Base-by-base conservation (phyloP, 352 stramenopile genomes). In the Globisporangium acanthophoron region DNA sequence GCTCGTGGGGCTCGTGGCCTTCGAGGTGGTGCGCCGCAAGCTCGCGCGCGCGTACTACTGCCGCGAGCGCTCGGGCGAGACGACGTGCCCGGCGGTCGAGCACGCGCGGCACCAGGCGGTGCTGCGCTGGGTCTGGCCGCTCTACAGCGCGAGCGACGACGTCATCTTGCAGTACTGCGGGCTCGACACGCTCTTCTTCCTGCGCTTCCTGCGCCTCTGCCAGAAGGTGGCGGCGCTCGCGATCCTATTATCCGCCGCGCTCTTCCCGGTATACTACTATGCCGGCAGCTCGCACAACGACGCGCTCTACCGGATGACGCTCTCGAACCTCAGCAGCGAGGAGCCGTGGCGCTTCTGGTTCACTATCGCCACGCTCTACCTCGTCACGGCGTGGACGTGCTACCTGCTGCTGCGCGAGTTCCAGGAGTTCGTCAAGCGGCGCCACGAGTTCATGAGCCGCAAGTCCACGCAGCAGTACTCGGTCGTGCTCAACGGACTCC, bases 231-330 rank as follows among this genome's bases (percentile, higher is more conserved):
- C 84, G 39, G 63, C 58, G 7, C 69, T 87, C 37, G 73, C 68
- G 9, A 65, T 94, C 3, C 1, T 84, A 27, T 64, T 89, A 46
- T 91, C 81, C n/a, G 69, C 52, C 5, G 77, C 65, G 41, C 75
- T 84, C 39, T 94, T 94, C 62, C 84, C 84, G 27, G 74, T 92
- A n/a, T 94, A 94, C 59, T 90, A 79, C 60, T 83, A 85, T 48
- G 79, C 61, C 3, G 60, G 79, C 31, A 0, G 8, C 5, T 1
- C 31, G 31, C 5, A 0, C 31, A 9, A 7, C 31, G 31, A 35
- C 31, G 1, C 31, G 31, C 31, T 35, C 5, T 35, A 35, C 31
- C 31, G 31, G 5, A 35, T 35, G 31, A 35, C 31, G 31, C 31
- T 35, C 31, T 35, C 31, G 31, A 35, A 1, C 31, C 31, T 35